Evolutionary conservation across 306 rosid species (phyloP), one percentile per base, ranked within the genome.

Genomic region (Prunus dulcis): DNA sequence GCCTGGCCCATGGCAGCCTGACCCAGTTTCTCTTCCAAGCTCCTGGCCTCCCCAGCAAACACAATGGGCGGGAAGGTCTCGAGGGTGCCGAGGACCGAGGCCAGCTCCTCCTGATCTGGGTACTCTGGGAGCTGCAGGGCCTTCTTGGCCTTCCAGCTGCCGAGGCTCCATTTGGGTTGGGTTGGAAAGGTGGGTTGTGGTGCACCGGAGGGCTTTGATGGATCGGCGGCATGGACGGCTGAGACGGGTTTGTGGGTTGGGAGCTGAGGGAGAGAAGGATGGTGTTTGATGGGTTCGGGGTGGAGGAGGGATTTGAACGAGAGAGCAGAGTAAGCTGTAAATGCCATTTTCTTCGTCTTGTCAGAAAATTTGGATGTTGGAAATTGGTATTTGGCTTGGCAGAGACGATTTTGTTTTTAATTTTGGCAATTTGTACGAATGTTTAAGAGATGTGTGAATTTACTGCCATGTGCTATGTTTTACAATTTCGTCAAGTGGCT

Each of bases 1-100:
- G 85, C 88, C 69, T 71, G 45, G 7, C 88, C 85, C 63, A 69
- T 70, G 0, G 60, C 60, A 0, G 30, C 64, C 13, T 57, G 64
- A 22, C 30, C 64, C 30, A 57, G 15, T 57, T 57, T 57, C 64
- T 20, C 30, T 57, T 57, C 64, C 15, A 57, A 57, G 64, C 28
- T 57, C 13, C 15, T 57, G 30, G 64, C 64, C 30, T 57, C 64
- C 5, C 64, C 64, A 12, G 64, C 28, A 18, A 57, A 57, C 28
- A 57, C 30, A 57, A 57, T 57, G 5, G 64, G 30, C 15, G 30
- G 64, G 17, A 22, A 57, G 64, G 30, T 57, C 66, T 61, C 38
- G 64, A 60, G 64, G 64, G 64, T 60, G 64, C 13, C 23, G 38
- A 25, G 64, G 19, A 60, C 34, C 64, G 38, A 60, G 25, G 13